Percentiles rank a stretch among this genome's conserved stretches.
Evolutionary conservation across 2,329 filamentous ascomycete species (phyloP).

Genomic region (Neofusicoccum kwambonambiense): DNA sequence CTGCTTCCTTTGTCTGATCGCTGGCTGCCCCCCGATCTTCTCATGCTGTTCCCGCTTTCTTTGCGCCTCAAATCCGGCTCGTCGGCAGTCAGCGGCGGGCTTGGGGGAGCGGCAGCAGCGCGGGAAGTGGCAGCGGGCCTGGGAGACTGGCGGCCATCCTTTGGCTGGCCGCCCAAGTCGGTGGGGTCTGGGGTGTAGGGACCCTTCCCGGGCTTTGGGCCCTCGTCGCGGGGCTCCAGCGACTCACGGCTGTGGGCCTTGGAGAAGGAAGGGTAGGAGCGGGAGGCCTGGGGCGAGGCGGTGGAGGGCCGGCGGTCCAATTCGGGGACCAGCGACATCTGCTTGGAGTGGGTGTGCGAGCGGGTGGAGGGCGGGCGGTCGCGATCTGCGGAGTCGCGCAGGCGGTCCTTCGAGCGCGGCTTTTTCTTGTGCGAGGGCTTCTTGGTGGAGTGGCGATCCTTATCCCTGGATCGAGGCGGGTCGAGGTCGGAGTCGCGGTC

Average conservation of each 20-base stretch:
- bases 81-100: slow-evolving; percentile 46
- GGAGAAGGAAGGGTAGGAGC: slow-evolving; percentile 77
- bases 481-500: slow-evolving; percentile 31
- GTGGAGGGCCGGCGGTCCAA: slow-evolving; percentile 43
- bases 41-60: slow-evolving; percentile 46
- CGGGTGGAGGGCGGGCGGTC: slow-evolving; percentile 9
- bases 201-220: slow-evolving; percentile 27
- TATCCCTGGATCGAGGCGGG: slow-evolving; percentile 25
- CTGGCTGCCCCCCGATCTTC: slow-evolving; percentile 37
- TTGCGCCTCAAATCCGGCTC: slow-evolving; percentile 46
- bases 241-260: slow-evolving; percentile 91
- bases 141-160: slow-evolving; percentile 26
- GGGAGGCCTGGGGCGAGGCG: slow-evolving; percentile 31
- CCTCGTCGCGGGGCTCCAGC: slow-evolving; percentile 58
- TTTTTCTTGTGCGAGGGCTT: slow-evolving; percentile 29
- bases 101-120: slow-evolving; percentile 43
- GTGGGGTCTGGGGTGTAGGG: slow-evolving; percentile 43
- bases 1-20: slow-evolving; percentile 30
- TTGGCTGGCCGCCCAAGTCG: slow-evolving; percentile 36
- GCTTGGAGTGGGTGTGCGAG: slow-evolving; percentile 20
- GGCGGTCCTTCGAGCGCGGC: slow-evolving; percentile 27
- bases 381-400: slow-evolving; percentile 20
- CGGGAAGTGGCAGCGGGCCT: slow-evolving; percentile 24
- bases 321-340: slow-evolving; percentile 46
- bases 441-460: slow-evolving; percentile 27